Conservation (phyloP, 345 rosid species). For the Theobroma cacao region DNA sequence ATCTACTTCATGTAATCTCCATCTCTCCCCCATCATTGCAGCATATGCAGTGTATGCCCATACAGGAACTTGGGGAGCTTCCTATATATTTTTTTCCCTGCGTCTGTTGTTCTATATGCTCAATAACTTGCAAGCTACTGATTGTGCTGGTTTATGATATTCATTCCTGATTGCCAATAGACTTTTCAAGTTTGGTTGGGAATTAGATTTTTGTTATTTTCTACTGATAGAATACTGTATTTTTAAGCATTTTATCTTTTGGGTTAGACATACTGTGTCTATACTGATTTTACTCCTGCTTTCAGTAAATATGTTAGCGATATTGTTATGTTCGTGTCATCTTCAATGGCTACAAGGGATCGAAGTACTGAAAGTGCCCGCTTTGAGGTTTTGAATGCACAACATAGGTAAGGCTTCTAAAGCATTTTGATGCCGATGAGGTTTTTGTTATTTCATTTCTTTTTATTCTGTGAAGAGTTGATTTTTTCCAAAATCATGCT, state of each 20-base stretch:
- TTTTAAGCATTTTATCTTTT: conserved; percentile 2
- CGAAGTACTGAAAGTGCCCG: conserved; percentile 96
- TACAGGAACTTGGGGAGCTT: not conserved
- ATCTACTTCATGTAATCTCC: not conserved
- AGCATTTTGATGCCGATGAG: not conserved
- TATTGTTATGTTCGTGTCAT: conserved; percentile 74
- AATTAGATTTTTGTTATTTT: not conserved
- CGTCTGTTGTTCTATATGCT: not conserved
- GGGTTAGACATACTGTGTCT: conserved; percentile 1
- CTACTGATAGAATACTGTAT: not conserved
- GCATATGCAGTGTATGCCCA: not conserved
- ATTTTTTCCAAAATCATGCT: not conserved
- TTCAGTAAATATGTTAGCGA: conserved; percentile 94
- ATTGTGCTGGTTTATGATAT: not conserved
- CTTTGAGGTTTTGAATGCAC: conserved; percentile 77
- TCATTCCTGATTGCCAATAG: not conserved
- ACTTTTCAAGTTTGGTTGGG: not conserved
- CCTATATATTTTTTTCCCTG: not conserved
- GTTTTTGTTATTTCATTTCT: conserved; percentile 1
- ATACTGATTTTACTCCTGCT: conserved; percentile 21
- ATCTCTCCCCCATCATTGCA: not conserved
- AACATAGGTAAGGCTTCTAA: conserved; percentile 55
- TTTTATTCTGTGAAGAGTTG: not conserved
- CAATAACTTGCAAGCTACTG: not conserved
- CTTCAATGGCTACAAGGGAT: conserved; percentile 88